Evolutionary conservation across 192 early-diverging fungal species (phyloP), one percentile per base, ranked within the genome.

Genomic region (Pecoramyces ruminantium): DNA sequence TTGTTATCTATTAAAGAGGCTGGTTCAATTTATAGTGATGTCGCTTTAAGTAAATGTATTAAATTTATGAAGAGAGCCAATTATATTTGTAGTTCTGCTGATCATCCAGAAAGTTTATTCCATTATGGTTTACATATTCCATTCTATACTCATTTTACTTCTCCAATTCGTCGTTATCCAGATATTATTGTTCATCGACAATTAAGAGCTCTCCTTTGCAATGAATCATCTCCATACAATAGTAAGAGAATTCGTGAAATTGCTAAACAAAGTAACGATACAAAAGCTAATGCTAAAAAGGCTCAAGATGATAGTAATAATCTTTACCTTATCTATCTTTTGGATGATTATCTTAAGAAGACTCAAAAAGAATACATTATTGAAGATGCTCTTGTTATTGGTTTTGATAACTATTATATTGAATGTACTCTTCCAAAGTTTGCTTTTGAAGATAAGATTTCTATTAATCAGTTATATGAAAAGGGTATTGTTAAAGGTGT

Each of bases 231-330:
- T n/a, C 51, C 51, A 67, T 67, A 67, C 11, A 6, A 25, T 11
- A 4, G 25, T n/a, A 67, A 67, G n/a, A 16, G n/a, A 67, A 67
- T 67, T n/a, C 17, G 17, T 9, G 9, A 88, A 80, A 86, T 86
- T 30, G 92, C 93, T 1, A 90, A 90, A 58, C 91, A 90, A 30
- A 95, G 93, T 84, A 96, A 96, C 84, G 88, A 91, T 29, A 89
- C 92, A 80, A 96, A 94, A 82, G 91, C 92, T 30, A 89, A 88
- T 11, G 80, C 88, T 14, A 92, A 92, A 80, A 85, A 88, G 77
- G 95, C 93, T 9, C 92, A 92, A 80, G 94, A 95, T 79, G 88
- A 89, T 29, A 86, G 83, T 40, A 84, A 86, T 80, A 82, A 86
- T 30, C 84, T 96, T 0, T 96, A 89, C 83, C 88, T 96, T n/a